Base-by-base conservation (phyloP, 495 filamentous ascomycete genomes). In the Tuber umbilicatum region DNA sequence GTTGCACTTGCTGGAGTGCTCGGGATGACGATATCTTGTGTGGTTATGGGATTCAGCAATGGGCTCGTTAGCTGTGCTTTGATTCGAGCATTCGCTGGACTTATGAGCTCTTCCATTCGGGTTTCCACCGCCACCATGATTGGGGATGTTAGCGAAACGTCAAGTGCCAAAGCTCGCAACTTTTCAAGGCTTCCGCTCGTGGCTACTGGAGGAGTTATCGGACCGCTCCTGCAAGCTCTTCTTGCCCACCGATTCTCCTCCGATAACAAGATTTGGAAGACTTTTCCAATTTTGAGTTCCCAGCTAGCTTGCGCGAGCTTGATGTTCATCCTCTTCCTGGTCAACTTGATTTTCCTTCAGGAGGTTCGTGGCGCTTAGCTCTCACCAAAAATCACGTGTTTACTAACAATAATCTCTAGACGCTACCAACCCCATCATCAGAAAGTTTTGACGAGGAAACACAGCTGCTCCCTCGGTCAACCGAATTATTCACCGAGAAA, bases 111-210 rank as follows among this genome's bases (percentile, higher is more conserved):
- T 43, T 82, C 84, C 19, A 83, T 85, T 42, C 75, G 80, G 39
- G 84, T 86, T 14, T 84, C 84, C 9, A 81, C 78, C 35, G 80
- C 76, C 68, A 84, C 85, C 4, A 86, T 86, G 85, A 80, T 86
- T 39, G 85, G 85, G 27, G 85, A 86, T 76, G 73, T 86, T 68
- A 86, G 85, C 70, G 72, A 75, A 21, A 82, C 76, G 19, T 76
- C 77, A 37, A 74, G 73, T n/a, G 79, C 79, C 42, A 83, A 85
- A 69, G 85, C 83, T 40, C 82, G 79, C 75, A 85, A 84, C 74
- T 83, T 86, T 37, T 81, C 85, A 1, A 78, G 82, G 43, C 76
- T 86, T 5, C 85, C 85, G 23, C 76, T 86, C 9, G 82, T 86
- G 67, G 81, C 85, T 76, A 81, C 84, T 5, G 84, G 83, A 70